Evolutionary conservation across 2,329 filamentous ascomycete species (phyloP).

Genomic region (Fusarium succisae): DNA sequence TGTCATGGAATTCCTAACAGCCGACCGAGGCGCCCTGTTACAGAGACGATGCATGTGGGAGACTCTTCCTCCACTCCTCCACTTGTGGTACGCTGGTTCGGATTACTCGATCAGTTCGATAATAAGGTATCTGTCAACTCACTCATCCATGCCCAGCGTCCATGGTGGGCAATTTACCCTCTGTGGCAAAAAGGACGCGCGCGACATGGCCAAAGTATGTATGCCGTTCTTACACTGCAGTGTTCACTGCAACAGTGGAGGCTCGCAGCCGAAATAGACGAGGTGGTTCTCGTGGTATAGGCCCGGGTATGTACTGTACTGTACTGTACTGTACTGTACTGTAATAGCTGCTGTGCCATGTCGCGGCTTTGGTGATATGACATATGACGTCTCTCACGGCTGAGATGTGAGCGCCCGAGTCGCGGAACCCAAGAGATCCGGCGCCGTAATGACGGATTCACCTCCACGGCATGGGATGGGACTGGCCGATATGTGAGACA

Average conservation of each 20-base stretch:
- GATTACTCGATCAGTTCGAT: slow-evolving; percentile 9
- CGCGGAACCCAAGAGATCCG: slow-evolving; percentile 25
- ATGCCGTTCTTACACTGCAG: not conserved
- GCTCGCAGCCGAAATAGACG: slow-evolving; percentile 17
- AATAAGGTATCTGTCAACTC: not conserved
- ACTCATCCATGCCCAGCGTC: not conserved
- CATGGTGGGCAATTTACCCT: slow-evolving; percentile 11
- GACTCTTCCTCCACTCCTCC: slow-evolving; percentile 15
- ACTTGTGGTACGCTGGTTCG: not conserved
- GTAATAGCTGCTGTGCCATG: slow-evolving; percentile 18
- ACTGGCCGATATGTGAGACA: slow-evolving; percentile 21
- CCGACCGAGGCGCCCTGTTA: slow-evolving; percentile 12
- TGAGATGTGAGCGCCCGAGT: slow-evolving; percentile 22
- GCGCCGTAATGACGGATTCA: slow-evolving; percentile 23
- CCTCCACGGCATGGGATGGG: not conserved
- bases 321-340: not conserved
- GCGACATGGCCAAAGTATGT: not conserved
- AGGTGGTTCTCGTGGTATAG: not conserved
- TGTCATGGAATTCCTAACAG: not conserved
- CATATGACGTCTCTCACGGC: slow-evolving; percentile 29
- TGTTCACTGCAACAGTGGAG: slow-evolving; percentile 1
- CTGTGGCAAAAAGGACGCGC: slow-evolving; percentile 29
- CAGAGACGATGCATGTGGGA: not conserved
- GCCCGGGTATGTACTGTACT: not conserved
- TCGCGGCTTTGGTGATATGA: slow-evolving; percentile 32